phyloP scores from a whole-genome alignment of 352 stramenopile species.

The Hyaloperonospora brassicae region DNA sequence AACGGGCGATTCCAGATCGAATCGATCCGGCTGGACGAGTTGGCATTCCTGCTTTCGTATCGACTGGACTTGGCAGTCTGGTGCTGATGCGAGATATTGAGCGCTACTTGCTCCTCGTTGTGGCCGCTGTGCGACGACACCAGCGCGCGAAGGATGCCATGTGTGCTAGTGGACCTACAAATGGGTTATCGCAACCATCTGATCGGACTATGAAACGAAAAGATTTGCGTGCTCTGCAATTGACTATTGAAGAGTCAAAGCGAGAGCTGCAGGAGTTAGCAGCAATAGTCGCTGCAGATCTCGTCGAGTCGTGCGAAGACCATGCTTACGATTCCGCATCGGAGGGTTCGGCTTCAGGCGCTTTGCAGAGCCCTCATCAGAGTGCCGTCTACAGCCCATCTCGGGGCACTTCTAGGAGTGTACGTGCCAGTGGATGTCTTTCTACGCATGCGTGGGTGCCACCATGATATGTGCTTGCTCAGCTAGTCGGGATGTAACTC shows the following conservation, averaged over 20 bases:
- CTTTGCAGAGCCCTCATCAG: slow-evolving; percentile 2
- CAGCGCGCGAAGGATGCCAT: slow-evolving; percentile 13
- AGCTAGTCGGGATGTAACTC: slow-evolving; percentile 7
- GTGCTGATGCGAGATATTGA: slow-evolving; percentile 26
- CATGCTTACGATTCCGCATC: background rate
- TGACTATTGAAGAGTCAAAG: slow-evolving; percentile 30
- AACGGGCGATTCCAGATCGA: slow-evolving; percentile 14
- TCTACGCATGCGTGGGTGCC: slow-evolving; percentile 8
- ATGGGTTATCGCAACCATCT: background rate
- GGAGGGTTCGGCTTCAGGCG: background rate
- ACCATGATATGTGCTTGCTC: background rate
- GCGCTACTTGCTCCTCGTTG: slow-evolving; percentile 22
- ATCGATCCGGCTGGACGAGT: slow-evolving; percentile 19
- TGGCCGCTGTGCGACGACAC: slow-evolving; percentile 28
- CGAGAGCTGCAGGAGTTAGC: slow-evolving; percentile 21
- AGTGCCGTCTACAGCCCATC: background rate
- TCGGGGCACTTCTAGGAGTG: slow-evolving; percentile 9
- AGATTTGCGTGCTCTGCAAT: slow-evolving; percentile 22
- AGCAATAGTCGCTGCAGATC: slow-evolving; percentile 9
- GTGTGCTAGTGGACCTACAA: slow-evolving; percentile 1
- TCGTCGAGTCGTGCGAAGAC: slow-evolving; percentile 7
- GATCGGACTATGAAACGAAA: slow-evolving; percentile 6
- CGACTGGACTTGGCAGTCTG: slow-evolving; percentile 14
- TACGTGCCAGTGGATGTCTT: slow-evolving; percentile 14
- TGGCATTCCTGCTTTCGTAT: slow-evolving; percentile 25